Evolutionary conservation across 495 filamentous ascomycete species (phyloP), one percentile per base, ranked within the genome.

Genomic region (Margaritispora aquatica): DNA sequence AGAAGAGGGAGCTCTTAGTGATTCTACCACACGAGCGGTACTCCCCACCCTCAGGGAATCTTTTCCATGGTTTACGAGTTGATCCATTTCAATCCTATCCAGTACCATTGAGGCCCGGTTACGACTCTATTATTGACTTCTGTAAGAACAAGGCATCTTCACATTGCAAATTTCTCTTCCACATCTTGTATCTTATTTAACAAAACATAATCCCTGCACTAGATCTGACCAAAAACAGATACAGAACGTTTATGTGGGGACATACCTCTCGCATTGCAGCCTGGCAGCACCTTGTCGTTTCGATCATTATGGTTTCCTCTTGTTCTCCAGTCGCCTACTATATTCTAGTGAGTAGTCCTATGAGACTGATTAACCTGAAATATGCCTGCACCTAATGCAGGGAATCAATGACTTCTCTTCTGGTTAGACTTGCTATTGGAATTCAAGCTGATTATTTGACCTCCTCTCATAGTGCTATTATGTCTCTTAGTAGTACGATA

Each of bases 61-160:
- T n/a, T n/a, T n/a, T n/a, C n/a, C n/a, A n/a, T 36, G 55, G 55
- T 7, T 15, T 26, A 27, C 48, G 57, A 20, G 48, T 46, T 23
- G 50, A 59, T 23, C 57, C 57, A 19, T 59, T 59, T 24, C 7
- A 53, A 15, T 9, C 31, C 1, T 54, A 44, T 26, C 57, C 57
- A 5, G 50, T 59, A 13, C 57, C 57, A 1, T 52, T 19, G 27
- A 31, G 44, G n/a, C 46, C 48, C 2, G 27, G 24, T 19, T 41
- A 52, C 17, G 24, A 34, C 17, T 36, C 23, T 2, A 44, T 59
- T 26, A 4, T 59, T n/a, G 57, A 53, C 49, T 34, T 36, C 26
- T 59, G 57, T 53, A n/a, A n/a, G n/a, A n/a, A n/a, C n/a, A n/a
- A n/a, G n/a, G n/a, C n/a, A n/a, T n/a, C n/a, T n/a, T n/a, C n/a